Conservation (phyloP, 106 monocot species). For the Agapanthus africanus region DNA sequence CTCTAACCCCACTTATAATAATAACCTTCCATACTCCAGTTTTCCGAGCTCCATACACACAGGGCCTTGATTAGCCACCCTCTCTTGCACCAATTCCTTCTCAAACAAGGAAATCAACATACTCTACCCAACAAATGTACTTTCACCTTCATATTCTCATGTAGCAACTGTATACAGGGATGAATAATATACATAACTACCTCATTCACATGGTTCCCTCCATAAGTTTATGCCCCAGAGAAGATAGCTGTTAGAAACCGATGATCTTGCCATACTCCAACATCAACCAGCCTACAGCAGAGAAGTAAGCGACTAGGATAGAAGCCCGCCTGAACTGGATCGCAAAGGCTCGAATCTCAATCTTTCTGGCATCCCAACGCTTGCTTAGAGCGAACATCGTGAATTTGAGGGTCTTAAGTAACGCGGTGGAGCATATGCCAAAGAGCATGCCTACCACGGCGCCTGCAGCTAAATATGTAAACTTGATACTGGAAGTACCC, state of each 20-base stretch:
- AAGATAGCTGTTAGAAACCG: constrained; percentile 64
- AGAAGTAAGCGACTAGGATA: constrained; percentile 58
- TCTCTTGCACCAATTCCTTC: too few relatives aligned
- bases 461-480: constrained; percentile 27
- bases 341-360: constrained; percentile 8
- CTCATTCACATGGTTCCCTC: too few relatives aligned
- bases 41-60: too few relatives aligned
- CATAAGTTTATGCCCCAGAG: too few relatives aligned
- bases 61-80: too few relatives aligned
- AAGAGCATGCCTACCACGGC: constrained; percentile 41
- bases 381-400: constrained; percentile 5
- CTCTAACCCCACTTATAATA: too few relatives aligned
- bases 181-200: too few relatives aligned
- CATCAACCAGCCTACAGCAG: constrained; percentile 53
- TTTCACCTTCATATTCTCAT: too few relatives aligned
- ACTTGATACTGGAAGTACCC: not conserved
- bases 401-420: constrained; percentile 17
- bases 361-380: constrained; percentile 15
- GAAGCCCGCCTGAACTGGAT: constrained; percentile 33
- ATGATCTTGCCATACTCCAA: constrained; percentile 60
- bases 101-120: too few relatives aligned
- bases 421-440: constrained; percentile 22
- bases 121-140: too few relatives aligned
- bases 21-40: too few relatives aligned
- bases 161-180: too few relatives aligned